Evolutionary conservation across 2,329 filamentous ascomycete genomes (phyloP).

Genomic region (Scytalidium lignicola): DNA sequence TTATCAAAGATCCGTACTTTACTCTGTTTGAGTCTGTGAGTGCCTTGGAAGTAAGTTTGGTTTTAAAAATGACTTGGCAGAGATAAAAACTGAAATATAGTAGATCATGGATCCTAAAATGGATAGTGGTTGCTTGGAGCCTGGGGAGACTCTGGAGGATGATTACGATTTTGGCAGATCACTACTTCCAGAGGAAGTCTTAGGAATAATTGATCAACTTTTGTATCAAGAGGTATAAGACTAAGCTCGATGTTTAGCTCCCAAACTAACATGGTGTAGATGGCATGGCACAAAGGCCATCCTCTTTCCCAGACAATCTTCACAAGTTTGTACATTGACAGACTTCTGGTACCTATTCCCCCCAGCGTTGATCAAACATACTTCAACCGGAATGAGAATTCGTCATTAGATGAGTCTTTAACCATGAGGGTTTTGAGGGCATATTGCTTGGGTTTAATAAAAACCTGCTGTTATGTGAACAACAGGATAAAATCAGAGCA

Average conservation of each 20-base stretch:
- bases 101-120: slow-evolving; percentile 99
- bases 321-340: slow-evolving; percentile 86
- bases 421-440: slow-evolving; percentile 65
- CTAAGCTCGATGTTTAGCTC: background rate
- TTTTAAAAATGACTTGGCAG: background rate
- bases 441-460: slow-evolving; percentile 81
- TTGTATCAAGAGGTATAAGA: slow-evolving; percentile 74
- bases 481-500: slow-evolving; percentile 74
- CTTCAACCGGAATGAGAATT: slow-evolving; percentile 19
- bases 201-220: slow-evolving; percentile 93
- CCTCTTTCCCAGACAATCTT: slow-evolving; percentile 92
- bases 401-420: slow-evolving; percentile 37
- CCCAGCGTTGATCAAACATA: slow-evolving; percentile 43
- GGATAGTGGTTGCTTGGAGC: slow-evolving; percentile 83
- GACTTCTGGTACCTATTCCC: slow-evolving; percentile 68
- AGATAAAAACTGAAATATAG: background rate
- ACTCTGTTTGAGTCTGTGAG: slow-evolving; percentile 93
- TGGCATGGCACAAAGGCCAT: slow-evolving; percentile 96
- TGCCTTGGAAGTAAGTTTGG: slow-evolving; percentile 63
- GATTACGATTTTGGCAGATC: slow-evolving; percentile 68
- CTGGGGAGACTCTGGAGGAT: slow-evolving; percentile 77
- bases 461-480: slow-evolving; percentile 76
- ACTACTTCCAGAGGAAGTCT: slow-evolving; percentile 70
- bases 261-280: slow-evolving; percentile 42
- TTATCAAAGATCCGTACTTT: slow-evolving; percentile 92